These are phyloP conservation scores for Suhomyces choctaworum DNA, from an alignment of 1,139 yeast species.

Conservation along the genomic window DNA sequence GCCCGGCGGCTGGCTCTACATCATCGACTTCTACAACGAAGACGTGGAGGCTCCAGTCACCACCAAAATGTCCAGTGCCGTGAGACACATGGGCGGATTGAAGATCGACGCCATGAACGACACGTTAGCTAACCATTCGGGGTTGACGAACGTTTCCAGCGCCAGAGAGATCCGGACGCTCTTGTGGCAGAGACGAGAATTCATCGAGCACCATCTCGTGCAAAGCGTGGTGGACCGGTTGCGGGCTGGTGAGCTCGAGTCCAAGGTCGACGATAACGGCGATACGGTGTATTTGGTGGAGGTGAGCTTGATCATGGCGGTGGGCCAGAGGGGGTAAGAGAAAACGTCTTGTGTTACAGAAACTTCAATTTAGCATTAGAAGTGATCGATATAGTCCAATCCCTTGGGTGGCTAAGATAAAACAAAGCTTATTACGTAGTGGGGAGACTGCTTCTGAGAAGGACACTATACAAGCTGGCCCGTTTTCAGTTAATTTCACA, in stretches of 20 bases:
- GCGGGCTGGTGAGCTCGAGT: constrained; percentile 20
- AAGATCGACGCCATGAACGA: constrained; percentile 24
- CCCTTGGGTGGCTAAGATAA: too few species aligned
- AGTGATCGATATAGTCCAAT: too few species aligned
- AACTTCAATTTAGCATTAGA: too few species aligned
- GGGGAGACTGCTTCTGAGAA: too few species aligned
- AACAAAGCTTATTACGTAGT: too few species aligned
- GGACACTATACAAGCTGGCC: too few species aligned
- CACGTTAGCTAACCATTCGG: constrained; percentile 25
- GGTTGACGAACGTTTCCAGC: constrained; percentile 25
- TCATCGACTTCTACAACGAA: constrained; percentile 40
- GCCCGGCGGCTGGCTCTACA: constrained; percentile 36
- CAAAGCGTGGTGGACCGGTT: constrained; percentile 18
- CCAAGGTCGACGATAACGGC: constrained; percentile 14
- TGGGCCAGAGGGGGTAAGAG: constrained; percentile 24
- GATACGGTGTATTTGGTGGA: constrained; percentile 20
- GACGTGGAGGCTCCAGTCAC: constrained; percentile 24
- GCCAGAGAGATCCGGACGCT: constrained; percentile 23
- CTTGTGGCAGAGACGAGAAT: constrained; percentile 27
- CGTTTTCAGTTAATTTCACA: too few species aligned
- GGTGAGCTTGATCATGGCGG: constrained; percentile 28
- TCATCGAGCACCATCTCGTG: constrained; percentile 29
- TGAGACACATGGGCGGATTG: constrained; percentile 40
- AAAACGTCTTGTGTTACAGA: too few species aligned
- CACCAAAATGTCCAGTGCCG: constrained; percentile 18